Evolutionary conservation across 1,139 yeast species (phyloP).

Genomic region (Blastobotrys capitulatus): DNA sequence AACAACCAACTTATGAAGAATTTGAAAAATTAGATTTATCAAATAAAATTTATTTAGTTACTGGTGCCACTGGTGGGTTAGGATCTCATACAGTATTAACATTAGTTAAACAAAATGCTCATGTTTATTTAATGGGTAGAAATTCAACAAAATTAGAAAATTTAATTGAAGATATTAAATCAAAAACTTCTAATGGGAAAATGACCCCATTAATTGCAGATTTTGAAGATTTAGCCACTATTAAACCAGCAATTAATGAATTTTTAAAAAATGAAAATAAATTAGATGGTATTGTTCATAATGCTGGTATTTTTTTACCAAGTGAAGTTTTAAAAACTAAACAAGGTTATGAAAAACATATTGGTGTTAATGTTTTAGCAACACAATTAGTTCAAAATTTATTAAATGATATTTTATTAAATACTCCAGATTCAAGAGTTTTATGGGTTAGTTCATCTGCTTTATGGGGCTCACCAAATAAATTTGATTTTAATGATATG

Average conservation of each 20-base stretch:
- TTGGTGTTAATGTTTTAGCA: slow-evolving; percentile 49
- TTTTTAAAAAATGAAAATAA: slow-evolving; percentile 26
- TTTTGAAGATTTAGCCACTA: slow-evolving; percentile 41
- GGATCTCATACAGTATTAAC: slow-evolving; percentile 40
- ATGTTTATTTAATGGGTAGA: slow-evolving; percentile 41
- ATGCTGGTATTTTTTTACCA: slow-evolving; percentile 46
- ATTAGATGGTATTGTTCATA: slow-evolving; percentile 31
- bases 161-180: slow-evolving; percentile 33
- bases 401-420: slow-evolving; percentile 30
- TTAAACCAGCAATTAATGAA: slow-evolving; percentile 40
- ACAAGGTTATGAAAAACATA: slow-evolving; percentile 46
- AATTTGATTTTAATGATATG: background rate
- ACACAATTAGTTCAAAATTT: slow-evolving; percentile 45
- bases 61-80: slow-evolving; percentile 48
- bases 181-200: slow-evolving; percentile 24
- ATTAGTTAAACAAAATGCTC: slow-evolving; percentile 41
- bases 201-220: slow-evolving; percentile 34
- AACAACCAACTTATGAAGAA: background rate
- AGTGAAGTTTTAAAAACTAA: slow-evolving; percentile 24
- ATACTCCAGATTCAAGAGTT: background rate
- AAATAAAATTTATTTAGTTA: slow-evolving; percentile 41
- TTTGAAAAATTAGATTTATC: slow-evolving; percentile 31
- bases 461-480: background rate
- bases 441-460: background rate
- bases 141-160: slow-evolving; percentile 33